Evolutionary conservation across 1,139 yeast species (phyloP).

Genomic region (Magnusiomyces tetraspermus): DNA sequence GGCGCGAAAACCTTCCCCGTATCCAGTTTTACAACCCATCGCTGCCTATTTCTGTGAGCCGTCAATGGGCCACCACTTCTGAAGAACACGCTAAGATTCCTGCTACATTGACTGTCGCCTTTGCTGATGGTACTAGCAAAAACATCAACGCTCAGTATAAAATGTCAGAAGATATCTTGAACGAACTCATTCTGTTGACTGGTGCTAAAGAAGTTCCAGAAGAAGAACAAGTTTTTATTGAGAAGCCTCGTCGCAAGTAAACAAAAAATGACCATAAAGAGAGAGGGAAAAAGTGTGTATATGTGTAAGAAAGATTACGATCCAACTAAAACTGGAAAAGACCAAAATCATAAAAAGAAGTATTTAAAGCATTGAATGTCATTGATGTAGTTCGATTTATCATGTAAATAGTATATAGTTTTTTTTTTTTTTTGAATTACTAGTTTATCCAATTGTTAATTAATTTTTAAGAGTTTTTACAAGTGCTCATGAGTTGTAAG

Average conservation of each 20-base stretch:
- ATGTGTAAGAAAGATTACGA: too few species aligned
- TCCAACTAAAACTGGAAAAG: too few species aligned
- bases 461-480: too few species aligned
- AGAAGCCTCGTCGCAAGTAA: conserved; percentile 10
- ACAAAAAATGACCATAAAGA: too few species aligned
- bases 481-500: too few species aligned
- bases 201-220: conserved; percentile 32
- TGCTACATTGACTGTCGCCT: conserved; percentile 31
- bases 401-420: too few species aligned
- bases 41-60: conserved; percentile 46
- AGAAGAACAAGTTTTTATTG: conserved; percentile 23
- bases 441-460: too few species aligned
- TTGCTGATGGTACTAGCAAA: conserved; percentile 31
- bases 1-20: conserved; percentile 67
- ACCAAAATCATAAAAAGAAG: too few species aligned
- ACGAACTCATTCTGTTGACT: conserved; percentile 31
- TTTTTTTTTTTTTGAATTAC: too few species aligned
- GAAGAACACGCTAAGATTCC: conserved; percentile 40
- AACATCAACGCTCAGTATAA: conserved; percentile 35
- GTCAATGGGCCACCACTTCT: conserved; percentile 32
- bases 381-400: too few species aligned
- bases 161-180: conserved; percentile 34
- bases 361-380: too few species aligned
- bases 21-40: conserved; percentile 74
- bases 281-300: too few species aligned